phyloP scores from a whole-genome alignment of 2,329 filamentous ascomycete genomes.

The Fusarium nodosum region DNA sequence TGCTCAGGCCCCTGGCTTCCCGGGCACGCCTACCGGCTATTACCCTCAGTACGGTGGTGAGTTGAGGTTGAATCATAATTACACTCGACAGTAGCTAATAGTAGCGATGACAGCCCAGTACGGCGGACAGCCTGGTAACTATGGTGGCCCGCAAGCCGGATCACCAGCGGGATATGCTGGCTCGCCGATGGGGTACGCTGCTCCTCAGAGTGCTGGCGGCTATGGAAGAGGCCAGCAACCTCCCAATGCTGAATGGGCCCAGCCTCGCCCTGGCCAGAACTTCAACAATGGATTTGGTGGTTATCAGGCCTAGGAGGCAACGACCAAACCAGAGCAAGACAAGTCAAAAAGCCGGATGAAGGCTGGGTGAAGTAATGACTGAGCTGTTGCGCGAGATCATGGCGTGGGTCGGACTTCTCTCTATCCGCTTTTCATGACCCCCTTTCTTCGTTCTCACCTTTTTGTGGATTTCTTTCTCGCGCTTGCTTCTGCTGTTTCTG shows the following conservation, averaged over 20 bases:
- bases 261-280: slow-evolving; percentile 67
- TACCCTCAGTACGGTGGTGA: slow-evolving; percentile 94
- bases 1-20: slow-evolving; percentile 78
- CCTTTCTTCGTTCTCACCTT: slow-evolving; percentile 46
- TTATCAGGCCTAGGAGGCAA: slow-evolving; percentile 69
- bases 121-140: slow-evolving; percentile 77
- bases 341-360: slow-evolving; percentile 40
- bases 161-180: slow-evolving; percentile 74
- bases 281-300: slow-evolving; percentile 72
- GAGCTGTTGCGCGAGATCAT: slow-evolving; percentile 42
- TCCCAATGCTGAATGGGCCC: slow-evolving; percentile 68
- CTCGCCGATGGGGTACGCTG: slow-evolving; percentile 79
- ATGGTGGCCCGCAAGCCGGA: slow-evolving; percentile 71
- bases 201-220: slow-evolving; percentile 81
- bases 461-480: slow-evolving; percentile 41
- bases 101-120: slow-evolving; percentile 61
- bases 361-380: slow-evolving; percentile 42
- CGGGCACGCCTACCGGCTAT: slow-evolving; percentile 81
- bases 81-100: slow-evolving; percentile 47
- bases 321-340: slow-evolving; percentile 44
- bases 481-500: slow-evolving; percentile 45
- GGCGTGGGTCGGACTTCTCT: slow-evolving; percentile 32
- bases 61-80: slow-evolving; percentile 48
- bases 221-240: slow-evolving; percentile 82
- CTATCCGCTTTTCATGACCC: slow-evolving; percentile 44